Evolutionary conservation across 768 basidiomycete genomes (phyloP), one percentile per base, ranked within the genome.

Genomic region (Mycena rebaudengoi): DNA sequence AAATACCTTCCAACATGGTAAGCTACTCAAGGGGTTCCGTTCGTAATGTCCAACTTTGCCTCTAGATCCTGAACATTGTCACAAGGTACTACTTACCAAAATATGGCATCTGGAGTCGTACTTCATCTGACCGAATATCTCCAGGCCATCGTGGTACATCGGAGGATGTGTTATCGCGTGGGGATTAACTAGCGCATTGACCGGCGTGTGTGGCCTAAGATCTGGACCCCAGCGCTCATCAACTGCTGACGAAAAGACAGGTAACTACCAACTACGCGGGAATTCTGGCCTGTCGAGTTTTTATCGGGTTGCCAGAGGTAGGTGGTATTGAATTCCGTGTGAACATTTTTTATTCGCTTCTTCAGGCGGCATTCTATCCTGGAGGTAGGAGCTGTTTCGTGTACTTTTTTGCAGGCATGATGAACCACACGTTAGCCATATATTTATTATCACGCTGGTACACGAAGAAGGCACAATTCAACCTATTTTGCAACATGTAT

Each of bases 1-100:
- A 90, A 66, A 83, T 90, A 54, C 89, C 89, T 1, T 88, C 85
- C 0, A 91, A 88, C 69, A 88, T 90, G 85, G 88, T 85, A 62
- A 18, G 77, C 70, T n/a, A n/a, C n/a, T n/a, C n/a, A n/a, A n/a
- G n/a, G n/a, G n/a, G n/a, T n/a, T 39, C 30, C 8, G 53, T 7
- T 23, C 0, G 53, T 21, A 28, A 48, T 23, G 37, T 65, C n/a
- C 29, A n/a, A 20, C 12, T 63, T 37, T 29, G 16, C 43, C 32
- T 20, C 29, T 0, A 88, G 87, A 78, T 88, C 55, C 67, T 89
- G 18, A 88, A 87, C 60, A 80, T 82, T 60, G 79, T 88, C 44
- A 78, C 81, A 45, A 78, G 85, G 88, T 86, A 56, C 13, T 73
- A 60, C 7, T n/a, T 29, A 30, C n/a, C 26, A n/a, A n/a, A n/a